Evolutionary conservation across 306 rosid species (phyloP).

Genomic region (Citrullus colocynthis): DNA sequence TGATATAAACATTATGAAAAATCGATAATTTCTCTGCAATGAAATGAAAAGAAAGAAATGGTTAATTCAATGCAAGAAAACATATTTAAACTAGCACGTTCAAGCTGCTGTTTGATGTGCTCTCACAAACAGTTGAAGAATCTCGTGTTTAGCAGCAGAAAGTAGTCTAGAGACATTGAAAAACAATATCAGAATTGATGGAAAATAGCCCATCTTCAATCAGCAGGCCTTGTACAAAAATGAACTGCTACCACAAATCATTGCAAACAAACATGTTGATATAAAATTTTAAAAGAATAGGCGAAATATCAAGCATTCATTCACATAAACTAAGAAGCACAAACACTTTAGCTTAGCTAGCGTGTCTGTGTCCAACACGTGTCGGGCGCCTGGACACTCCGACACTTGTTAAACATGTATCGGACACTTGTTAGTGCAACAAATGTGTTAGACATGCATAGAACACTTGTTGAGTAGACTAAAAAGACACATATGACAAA

Average conservation of each 20-base stretch:
- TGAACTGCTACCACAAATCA: not conserved
- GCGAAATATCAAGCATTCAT: not conserved
- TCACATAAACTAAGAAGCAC: not conserved
- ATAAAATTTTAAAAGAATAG: not conserved
- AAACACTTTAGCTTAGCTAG: too few relatives aligned
- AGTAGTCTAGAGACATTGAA: not conserved
- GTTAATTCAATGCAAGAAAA: conserved; percentile 5
- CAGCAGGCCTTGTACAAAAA: not conserved
- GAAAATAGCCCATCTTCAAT: not conserved
- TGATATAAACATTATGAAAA: conserved; percentile 65
- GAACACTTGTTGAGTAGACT: too few relatives aligned
- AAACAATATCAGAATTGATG: not conserved
- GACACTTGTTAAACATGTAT: too few relatives aligned
- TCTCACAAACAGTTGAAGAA: not conserved
- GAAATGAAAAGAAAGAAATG: conserved; percentile 9
- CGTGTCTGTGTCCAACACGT: too few relatives aligned
- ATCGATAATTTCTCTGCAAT: conserved; percentile 82
- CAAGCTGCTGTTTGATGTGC: not conserved
- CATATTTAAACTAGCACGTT: not conserved
- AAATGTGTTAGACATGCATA: too few relatives aligned
- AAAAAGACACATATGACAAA: too few relatives aligned
- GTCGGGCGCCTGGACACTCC: too few relatives aligned
- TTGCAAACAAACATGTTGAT: not conserved
- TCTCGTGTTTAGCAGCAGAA: not conserved
- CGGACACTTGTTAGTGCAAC: too few relatives aligned